These are phyloP conservation scores for Mitragyna speciosa DNA, from an alignment of 257 asterid species.

Conservation along the genomic window DNA sequence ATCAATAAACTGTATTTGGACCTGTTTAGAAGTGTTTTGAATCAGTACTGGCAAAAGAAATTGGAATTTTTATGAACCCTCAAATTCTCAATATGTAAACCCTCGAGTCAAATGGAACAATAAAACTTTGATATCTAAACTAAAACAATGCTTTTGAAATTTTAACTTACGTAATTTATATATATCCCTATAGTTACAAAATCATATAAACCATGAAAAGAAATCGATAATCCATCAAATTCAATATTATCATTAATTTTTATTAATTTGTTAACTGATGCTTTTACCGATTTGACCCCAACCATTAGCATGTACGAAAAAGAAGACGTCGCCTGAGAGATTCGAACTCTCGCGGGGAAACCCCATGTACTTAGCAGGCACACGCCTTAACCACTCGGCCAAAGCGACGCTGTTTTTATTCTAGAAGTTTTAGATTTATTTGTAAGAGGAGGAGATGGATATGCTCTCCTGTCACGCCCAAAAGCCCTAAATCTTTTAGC, in stretches of 20 bases:
- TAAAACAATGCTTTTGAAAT: background rate
- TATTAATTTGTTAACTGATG: too few species aligned
- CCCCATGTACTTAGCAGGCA: constrained; percentile 87
- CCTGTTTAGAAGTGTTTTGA: too few species aligned
- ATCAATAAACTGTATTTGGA: too few species aligned
- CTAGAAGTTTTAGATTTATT: too few species aligned
- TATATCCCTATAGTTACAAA: too few species aligned
- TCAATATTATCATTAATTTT: too few species aligned
- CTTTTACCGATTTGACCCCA: background rate
- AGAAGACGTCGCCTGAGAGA: constrained; percentile 83
- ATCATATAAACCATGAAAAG: too few species aligned
- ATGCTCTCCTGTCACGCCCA: constrained; percentile 20
- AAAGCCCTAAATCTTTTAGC: constrained; percentile 16
- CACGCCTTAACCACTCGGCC: constrained; percentile 69
- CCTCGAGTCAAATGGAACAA: background rate
- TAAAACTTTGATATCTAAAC: background rate
- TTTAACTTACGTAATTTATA: too few species aligned
- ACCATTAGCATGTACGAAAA: background rate
- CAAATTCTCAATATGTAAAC: too few species aligned
- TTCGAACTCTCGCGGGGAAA: constrained; percentile 99
- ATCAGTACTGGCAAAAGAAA: too few species aligned
- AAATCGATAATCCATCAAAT: background rate
- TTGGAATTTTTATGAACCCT: too few species aligned
- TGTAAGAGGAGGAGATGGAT: too few species aligned
- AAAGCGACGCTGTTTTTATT: constrained; percentile 42